Evolutionary conservation across 2,329 filamentous ascomycete genomes (phyloP).

Genomic region (Neocatenulostroma microsporum): DNA sequence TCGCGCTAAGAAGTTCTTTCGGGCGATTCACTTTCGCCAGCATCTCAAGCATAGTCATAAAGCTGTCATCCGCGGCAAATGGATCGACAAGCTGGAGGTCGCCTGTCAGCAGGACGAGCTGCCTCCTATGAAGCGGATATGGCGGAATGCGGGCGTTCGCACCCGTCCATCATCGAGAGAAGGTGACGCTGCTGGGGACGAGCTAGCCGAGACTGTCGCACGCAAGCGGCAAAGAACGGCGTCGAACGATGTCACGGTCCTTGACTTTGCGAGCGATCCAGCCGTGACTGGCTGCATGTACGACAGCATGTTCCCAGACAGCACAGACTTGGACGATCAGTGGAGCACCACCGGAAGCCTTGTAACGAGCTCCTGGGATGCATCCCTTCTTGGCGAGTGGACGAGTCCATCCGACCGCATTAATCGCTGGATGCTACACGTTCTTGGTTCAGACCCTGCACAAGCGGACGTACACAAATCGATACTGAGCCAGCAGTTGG

Average conservation of each 20-base stretch:
- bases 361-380: not conserved
- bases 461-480: not conserved
- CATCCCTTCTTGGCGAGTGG: not conserved
- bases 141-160: too few species aligned
- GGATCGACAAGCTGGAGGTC: constrained; percentile 97
- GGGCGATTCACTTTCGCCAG: constrained; percentile 95
- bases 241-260: too few species aligned
- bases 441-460: not conserved
- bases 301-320: too few species aligned
- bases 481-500: not conserved
- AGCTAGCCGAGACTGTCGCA: too few species aligned
- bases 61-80: constrained; percentile 93
- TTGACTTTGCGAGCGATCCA: too few species aligned
- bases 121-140: constrained; percentile 41
- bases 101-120: constrained; percentile 92
- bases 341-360: too few species aligned
- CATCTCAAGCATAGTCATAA: constrained; percentile 97
- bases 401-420: not conserved
- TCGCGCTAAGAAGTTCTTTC: constrained; percentile 94
- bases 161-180: too few species aligned
- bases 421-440: not conserved
- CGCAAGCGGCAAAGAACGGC: too few species aligned
- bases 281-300: too few species aligned
- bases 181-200: too few species aligned
- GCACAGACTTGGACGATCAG: too few species aligned